phyloP scores from a whole-genome alignment of 106 monocot species.

The Ottelia alismoides region DNA sequence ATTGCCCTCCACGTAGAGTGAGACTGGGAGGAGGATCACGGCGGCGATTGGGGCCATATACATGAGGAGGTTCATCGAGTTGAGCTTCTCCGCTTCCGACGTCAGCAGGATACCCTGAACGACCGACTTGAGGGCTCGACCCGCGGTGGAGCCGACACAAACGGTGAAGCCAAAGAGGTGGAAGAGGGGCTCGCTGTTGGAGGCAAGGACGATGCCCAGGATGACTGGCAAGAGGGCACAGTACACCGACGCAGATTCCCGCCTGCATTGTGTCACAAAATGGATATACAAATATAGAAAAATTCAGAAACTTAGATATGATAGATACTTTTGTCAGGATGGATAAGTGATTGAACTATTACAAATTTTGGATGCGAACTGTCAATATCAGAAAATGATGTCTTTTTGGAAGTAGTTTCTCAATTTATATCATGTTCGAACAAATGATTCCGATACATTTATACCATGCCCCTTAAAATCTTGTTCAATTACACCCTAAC shows the following conservation, averaged over 20 bases:
- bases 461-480: too few relatives aligned
- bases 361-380: too few relatives aligned
- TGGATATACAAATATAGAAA: too few relatives aligned
- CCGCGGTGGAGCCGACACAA: constrained; percentile 21
- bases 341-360: too few relatives aligned
- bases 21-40: constrained; percentile 15
- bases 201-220: constrained; percentile 20
- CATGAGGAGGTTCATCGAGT: constrained; percentile 25
- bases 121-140: constrained; percentile 19
- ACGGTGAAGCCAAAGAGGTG: constrained; percentile 25
- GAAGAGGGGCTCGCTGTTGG: constrained; percentile 25
- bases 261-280: too few relatives aligned
- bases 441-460: too few relatives aligned
- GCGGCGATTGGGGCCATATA: constrained; percentile 29
- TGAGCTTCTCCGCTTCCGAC: constrained; percentile 20
- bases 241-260: constrained; percentile 13
- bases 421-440: too few relatives aligned
- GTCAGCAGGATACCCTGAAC: constrained; percentile 21
- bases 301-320: too few relatives aligned
- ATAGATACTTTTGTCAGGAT: too few relatives aligned
- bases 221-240: constrained; percentile 16
- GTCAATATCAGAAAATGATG: too few relatives aligned
- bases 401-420: too few relatives aligned
- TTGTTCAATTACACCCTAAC: too few relatives aligned
- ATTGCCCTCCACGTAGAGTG: constrained; percentile 15